Base-by-base conservation (phyloP, 441 rosid genomes). In the Gossypium gossypioides region DNA sequence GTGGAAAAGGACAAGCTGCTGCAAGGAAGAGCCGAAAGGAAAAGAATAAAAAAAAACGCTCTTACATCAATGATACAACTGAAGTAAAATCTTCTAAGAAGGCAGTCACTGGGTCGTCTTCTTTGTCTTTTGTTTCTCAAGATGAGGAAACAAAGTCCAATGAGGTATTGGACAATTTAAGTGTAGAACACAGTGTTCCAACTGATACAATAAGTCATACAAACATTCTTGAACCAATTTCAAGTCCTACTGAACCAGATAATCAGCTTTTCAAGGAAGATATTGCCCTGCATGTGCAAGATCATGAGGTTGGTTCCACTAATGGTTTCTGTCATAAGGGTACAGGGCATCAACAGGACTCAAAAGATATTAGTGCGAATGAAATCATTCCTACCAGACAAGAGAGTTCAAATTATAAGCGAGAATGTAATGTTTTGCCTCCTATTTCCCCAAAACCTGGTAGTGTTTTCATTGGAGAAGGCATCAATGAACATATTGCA, bases 11-110 rank as follows among this genome's bases (percentile, higher is more conserved):
- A 68, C 81, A 76, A 78, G 78, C 74, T 76, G 75, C 84, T 69
- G 81, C 82, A 68, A 86, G 87, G 82, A 88, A 77, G 88, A 86
- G 79, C 73, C 90, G 79, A 78, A 95, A 84, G 78, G 88, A 82
- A 70, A 93, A 84, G 84, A 86, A 62, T 69, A 92, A 81, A 74
- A 86, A 77, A 52, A 86, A 80, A 81, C 82, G 56, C 71, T 59
- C 87, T 68, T 71, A 75, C 76, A 68, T 70, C 63, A 84, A 78
- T 44, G 69, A 55, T 77, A 62, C 86, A 15, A 72, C 57, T 74
- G 87, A 78, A 73, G 71, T 74, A 54, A 80, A 58, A 75, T 82
- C 77, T 72, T 72, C 73, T 19, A 80, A 86, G 75, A 73, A 74
- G 42, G 29, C 83, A 16, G 81, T 77, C 71, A 50, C 74, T 16